A percentile compares a stretch with the other conserved stretches of the same genome.
These are phyloP conservation scores for Solanum lycopersicoides DNA, from an alignment of 257 asterid genomes.

Conservation along the genomic window DNA sequence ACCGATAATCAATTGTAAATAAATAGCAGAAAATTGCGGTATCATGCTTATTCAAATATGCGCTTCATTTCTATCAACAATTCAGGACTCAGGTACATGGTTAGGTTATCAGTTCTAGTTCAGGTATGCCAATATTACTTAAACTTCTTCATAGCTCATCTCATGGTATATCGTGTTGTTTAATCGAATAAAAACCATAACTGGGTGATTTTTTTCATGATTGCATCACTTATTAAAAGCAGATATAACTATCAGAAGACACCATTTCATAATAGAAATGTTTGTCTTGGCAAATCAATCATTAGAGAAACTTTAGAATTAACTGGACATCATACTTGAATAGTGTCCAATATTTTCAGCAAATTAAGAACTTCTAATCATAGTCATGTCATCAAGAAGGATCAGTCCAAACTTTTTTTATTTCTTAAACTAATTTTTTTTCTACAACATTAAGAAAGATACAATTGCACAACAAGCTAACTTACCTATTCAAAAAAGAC, in stretches of 20 bases:
- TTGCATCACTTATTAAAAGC: background rate
- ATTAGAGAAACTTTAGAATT: background rate
- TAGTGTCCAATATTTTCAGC: background rate
- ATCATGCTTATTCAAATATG: background rate
- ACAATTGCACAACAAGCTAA: background rate
- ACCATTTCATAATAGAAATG: background rate
- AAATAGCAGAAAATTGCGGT: background rate
- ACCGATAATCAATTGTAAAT: background rate
- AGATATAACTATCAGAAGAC: background rate
- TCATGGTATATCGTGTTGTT: background rate
- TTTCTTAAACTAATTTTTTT: background rate
- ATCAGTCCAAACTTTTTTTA: background rate
- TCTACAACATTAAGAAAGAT: background rate
- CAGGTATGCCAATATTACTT: background rate
- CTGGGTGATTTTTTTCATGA: background rate
- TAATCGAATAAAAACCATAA: background rate
- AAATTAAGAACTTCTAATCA: background rate
- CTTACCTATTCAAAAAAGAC: background rate
- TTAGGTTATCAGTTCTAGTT: background rate
- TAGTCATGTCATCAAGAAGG: background rate
- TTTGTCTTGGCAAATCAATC: background rate
- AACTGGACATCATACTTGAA: background rate
- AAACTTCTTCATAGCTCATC: background rate
- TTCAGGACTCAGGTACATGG: background rate
- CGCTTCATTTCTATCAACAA: background rate